Conservation (phyloP, 1,139 yeast genomes). For the Chernovozyma aurita region DNA sequence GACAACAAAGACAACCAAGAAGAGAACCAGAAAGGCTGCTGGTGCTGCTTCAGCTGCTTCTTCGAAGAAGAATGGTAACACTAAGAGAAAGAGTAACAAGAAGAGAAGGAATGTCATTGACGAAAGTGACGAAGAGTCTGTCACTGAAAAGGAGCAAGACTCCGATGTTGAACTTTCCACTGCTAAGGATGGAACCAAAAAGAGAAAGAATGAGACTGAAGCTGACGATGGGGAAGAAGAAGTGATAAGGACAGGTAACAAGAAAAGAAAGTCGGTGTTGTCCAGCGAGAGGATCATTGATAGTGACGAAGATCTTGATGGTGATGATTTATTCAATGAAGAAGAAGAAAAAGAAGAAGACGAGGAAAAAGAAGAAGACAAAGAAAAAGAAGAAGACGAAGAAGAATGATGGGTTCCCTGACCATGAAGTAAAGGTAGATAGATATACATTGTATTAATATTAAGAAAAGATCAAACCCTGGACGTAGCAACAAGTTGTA, state of each 20-base stretch:
- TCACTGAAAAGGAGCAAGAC: conserved; percentile 13
- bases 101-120: conserved; percentile 16
- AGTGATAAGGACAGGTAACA: conserved; percentile 4
- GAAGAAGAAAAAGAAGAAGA: conserved; percentile 15
- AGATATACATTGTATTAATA: conserved; percentile 1
- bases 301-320: conserved; percentile 48
- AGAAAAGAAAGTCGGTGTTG: conserved; percentile 29
- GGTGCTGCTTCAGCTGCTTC: conserved; percentile 1
- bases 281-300: conserved; percentile 50
- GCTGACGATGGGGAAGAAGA: conserved; percentile 18
- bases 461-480: not conserved
- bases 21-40: conserved; percentile 14
- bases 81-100: conserved; percentile 16
- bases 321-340: conserved; percentile 21
- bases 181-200: conserved; percentile 13
- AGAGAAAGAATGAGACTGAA: conserved; percentile 16
- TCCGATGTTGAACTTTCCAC: conserved; percentile 16
- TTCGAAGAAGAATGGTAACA: conserved; percentile 13
- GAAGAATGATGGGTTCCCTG: too few relatives aligned
- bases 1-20: conserved; percentile 12
- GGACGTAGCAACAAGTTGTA: not conserved
- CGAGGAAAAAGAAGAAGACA: conserved; percentile 11
- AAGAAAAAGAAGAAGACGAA: conserved; percentile 17
- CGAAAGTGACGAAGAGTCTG: conserved; percentile 28
- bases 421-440: not conserved